Percentiles rank a stretch among this genome's conserved stretches.
Evolutionary conservation across 1,139 yeast genomes (phyloP).

Genomic region (Debaryomyces singareniensis): DNA sequence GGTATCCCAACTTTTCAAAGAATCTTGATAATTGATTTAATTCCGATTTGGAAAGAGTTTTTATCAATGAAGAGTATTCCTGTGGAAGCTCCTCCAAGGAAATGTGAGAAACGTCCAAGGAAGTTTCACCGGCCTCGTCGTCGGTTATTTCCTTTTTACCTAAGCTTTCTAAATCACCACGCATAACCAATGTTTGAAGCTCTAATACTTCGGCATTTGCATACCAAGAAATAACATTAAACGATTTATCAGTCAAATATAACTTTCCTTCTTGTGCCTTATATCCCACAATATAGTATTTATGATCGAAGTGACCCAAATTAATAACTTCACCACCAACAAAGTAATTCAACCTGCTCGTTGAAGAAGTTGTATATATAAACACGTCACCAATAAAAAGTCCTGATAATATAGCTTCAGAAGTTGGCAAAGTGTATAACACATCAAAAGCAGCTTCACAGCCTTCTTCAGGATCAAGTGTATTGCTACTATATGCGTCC

Average conservation of each 20-base stretch:
- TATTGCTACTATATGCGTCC: slow-evolving; percentile 54
- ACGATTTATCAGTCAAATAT: slow-evolving; percentile 85
- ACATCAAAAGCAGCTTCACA: slow-evolving; percentile 84
- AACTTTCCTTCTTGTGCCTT: slow-evolving; percentile 84
- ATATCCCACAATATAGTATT: slow-evolving; percentile 83
- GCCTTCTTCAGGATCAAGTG: slow-evolving; percentile 75
- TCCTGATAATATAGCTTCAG: slow-evolving; percentile 79
- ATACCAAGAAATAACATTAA: slow-evolving; percentile 75
- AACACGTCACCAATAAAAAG: slow-evolving; percentile 97
- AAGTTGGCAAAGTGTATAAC: slow-evolving; percentile 61
- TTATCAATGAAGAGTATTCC: slow-evolving; percentile 35
- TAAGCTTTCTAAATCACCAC: slow-evolving; percentile 73
- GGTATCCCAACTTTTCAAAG: slow-evolving; percentile 85
- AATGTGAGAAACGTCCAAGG: slow-evolving; percentile 46
- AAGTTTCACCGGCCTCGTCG: slow-evolving; percentile 34
- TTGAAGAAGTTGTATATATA: slow-evolving; percentile 71
- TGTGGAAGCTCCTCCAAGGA: slow-evolving; percentile 61
- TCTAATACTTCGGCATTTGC: slow-evolving; percentile 83
- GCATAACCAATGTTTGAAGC: slow-evolving; percentile 89
- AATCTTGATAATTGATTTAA: slow-evolving; percentile 81
- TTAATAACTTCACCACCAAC: slow-evolving; percentile 94
- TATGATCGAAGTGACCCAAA: slow-evolving; percentile 87
- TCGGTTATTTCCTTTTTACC: slow-evolving; percentile 26
- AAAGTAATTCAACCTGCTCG: slow-evolving; percentile 85
- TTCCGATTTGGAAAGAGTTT: slow-evolving; percentile 60